phyloP scores from a whole-genome alignment of 257 asterid genomes.

The Rehmannia glutinosa region DNA sequence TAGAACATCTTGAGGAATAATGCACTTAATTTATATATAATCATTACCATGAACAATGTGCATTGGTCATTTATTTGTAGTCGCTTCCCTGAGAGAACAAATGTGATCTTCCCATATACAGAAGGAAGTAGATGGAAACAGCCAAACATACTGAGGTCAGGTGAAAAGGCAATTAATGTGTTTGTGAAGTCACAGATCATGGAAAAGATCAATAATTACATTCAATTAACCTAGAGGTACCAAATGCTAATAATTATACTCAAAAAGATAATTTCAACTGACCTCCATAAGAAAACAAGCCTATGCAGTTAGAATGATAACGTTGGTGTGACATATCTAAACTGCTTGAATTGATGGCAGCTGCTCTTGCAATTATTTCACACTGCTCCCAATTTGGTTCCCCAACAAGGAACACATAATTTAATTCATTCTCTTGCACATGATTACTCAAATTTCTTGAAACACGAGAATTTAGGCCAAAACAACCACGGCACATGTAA shows the following conservation, averaged over 20 bases:
- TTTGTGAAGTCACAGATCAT: too few species aligned
- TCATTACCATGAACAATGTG: too few species aligned
- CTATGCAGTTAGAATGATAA: conserved; percentile 44
- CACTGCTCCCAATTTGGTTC: conserved; percentile 72
- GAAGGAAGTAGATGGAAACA: not conserved
- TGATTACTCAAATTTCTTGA: conserved; percentile 14
- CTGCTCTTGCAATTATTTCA: conserved; percentile 53
- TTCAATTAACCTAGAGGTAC: not conserved
- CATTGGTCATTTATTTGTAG: too few species aligned
- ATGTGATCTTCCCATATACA: not conserved
- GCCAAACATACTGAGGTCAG: not conserved
- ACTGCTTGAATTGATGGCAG: conserved; percentile 61
- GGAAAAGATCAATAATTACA: not conserved
- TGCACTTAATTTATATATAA: not conserved
- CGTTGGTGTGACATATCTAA: conserved; percentile 27
- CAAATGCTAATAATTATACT: not conserved
- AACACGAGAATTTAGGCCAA: conserved; percentile 22
- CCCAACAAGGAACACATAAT: conserved; percentile 46
- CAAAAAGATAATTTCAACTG: conserved; percentile 20
- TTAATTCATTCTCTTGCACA: conserved; percentile 20
- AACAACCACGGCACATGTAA: conserved; percentile 68
- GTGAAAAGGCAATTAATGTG: not conserved
- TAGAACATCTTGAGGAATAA: not conserved
- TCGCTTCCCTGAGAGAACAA: too few species aligned
- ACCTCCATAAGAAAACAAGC: conserved; percentile 63